Base-by-base conservation (phyloP, 805 yeast species). In the Metschnikowia vanudenii region DNA sequence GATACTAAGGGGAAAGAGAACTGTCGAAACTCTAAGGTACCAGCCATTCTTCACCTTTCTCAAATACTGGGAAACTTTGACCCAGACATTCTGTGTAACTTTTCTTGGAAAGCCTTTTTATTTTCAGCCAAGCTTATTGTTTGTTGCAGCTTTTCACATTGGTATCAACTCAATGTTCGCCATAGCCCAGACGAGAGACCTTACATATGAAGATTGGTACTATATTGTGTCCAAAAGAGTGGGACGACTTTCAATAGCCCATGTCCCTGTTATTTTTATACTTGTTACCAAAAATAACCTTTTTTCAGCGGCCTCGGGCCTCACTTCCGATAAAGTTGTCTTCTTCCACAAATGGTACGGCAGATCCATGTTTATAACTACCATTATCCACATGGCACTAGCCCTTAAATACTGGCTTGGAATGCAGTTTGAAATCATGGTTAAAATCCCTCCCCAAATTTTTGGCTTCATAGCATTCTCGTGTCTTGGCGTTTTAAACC, bases 381-480 rank as follows among this genome's bases (percentile, higher is more conserved):
- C 68, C 11, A 60, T 66, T 2, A 50, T 65, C 6, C 81, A 76
- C 53, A 50, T 69, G 41, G 53, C 52, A n/a, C 43, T 72, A 17
- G 50, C 67, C 2, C 49, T 61, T 14, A 47, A 54, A 14, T 74
- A 75, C 53, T 76, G 80, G 80, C 48, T 73, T n/a, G 57, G 54
- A 6, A 38, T 73, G 41, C 62, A 66, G 24, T 68, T 72, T 45
- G 45, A 57, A 7, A 55, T 71, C 10, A 72, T 73, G 78, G 45
- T 75, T 9, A 37, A 55, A 18, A 75, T 75, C 36, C 80, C 81
- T 4, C 79, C 80, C 1, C 76, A 71, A 47, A 70, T 71, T n/a
- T 75, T 75, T 58, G 81, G 80, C 8, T 65, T 70, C 57, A 75
- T 76, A 37, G 71, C 79, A 2, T 71, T 65, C 48, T 65, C 61